Evolutionary conservation across 2,329 filamentous ascomycete genomes (phyloP).

Genomic region (Aspergillus carbonarius): DNA sequence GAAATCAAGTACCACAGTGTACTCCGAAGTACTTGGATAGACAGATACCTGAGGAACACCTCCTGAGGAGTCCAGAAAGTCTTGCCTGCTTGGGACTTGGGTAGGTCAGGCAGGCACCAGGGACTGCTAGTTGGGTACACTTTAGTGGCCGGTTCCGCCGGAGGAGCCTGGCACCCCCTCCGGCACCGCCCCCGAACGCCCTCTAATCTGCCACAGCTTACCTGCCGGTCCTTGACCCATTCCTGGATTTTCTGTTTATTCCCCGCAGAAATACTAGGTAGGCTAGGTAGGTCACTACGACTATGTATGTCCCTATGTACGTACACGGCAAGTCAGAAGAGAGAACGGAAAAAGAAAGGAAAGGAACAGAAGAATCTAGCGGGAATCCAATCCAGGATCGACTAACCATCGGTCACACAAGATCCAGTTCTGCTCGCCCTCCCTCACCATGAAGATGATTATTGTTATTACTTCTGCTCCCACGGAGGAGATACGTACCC

Average conservation of each 20-base stretch:
- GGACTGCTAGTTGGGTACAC: constrained; percentile 2
- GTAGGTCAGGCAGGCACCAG: neutral
- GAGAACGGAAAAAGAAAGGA: neutral
- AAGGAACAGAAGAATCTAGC: neutral
- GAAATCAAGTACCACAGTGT: too few relatives aligned
- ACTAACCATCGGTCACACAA: neutral
- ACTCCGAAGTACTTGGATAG: too few relatives aligned
- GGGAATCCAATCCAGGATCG: neutral
- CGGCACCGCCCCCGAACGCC: neutral
- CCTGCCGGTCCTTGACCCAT: neutral
- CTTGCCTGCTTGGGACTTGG: neutral
- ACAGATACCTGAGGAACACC: neutral
- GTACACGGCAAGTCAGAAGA: neutral
- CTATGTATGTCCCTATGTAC: neutral
- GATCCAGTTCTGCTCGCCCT: neutral
- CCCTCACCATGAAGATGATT: too few relatives aligned
- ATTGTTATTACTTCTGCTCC: neutral
- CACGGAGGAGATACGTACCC: neutral
- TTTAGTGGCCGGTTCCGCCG: neutral
- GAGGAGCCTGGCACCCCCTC: neutral
- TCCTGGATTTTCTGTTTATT: neutral
- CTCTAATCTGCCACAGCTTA: neutral
- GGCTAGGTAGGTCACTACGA: too few relatives aligned
- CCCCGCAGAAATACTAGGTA: neutral
- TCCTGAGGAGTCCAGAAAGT: neutral